phyloP scores from a whole-genome alignment of 2,329 filamentous ascomycete species.

The Pseudocercospora ulei region DNA sequence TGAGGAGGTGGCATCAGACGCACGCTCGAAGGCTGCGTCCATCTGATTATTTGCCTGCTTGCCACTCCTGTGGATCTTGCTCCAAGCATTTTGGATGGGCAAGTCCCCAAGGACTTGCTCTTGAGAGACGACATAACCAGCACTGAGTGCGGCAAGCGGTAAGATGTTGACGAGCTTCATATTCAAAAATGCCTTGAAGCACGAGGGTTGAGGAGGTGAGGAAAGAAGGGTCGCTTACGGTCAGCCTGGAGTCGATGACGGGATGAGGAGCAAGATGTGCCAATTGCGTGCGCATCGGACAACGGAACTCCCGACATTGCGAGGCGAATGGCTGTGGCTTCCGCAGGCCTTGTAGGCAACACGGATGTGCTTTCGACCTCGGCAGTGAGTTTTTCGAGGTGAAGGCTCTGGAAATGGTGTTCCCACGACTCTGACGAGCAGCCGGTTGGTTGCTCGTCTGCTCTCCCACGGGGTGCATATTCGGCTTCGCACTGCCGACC shows the following conservation, averaged over 20 bases:
- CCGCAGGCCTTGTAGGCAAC: conserved; percentile 1
- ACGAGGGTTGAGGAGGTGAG: conserved; percentile 1
- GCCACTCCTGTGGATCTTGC: conserved; percentile 15
- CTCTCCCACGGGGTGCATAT: neutral
- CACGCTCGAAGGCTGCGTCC: conserved; percentile 30
- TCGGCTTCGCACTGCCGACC: too few relatives aligned
- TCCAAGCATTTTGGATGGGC: conserved; percentile 25
- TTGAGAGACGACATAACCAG: conserved; percentile 48
- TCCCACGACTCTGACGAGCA: neutral
- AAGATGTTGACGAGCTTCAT: conserved; percentile 46
- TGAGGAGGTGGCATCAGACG: conserved; percentile 35
- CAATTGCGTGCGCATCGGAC: conserved; percentile 8
- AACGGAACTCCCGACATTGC: conserved; percentile 6
- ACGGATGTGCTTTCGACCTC: neutral
- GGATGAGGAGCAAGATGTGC: conserved; percentile 6
- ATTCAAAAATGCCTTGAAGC: conserved; percentile 16
- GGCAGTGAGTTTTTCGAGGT: neutral
- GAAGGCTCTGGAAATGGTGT: neutral
- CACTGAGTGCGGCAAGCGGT: conserved; percentile 43
- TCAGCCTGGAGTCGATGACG: conserved; percentile 21
- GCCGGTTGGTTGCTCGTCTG: neutral
- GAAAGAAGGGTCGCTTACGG: conserved; percentile 2
- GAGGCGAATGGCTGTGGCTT: conserved; percentile 10
- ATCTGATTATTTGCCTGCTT: conserved; percentile 26
- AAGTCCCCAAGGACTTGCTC: conserved; percentile 42